These are phyloP conservation scores for Coniochaeta prunicola DNA, from an alignment of 2,329 filamentous ascomycete genomes.

Conservation along the genomic window DNA sequence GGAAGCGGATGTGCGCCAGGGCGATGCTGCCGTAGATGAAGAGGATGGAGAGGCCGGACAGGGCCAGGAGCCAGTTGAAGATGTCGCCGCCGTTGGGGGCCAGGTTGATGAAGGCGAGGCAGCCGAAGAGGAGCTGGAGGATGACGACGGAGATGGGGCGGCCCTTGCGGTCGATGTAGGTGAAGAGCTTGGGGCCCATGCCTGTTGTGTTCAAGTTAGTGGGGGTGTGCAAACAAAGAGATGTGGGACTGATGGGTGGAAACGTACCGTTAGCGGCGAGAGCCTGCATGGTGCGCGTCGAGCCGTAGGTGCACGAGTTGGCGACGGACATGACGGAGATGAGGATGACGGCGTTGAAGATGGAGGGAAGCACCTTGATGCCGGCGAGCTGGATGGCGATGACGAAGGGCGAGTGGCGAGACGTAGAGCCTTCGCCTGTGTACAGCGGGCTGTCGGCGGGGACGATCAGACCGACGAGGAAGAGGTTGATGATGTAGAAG, in stretches of 20 bases:
- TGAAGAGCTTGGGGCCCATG: conserved; percentile 43
- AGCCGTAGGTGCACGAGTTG: conserved; percentile 36
- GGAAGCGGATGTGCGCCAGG: conserved; percentile 53
- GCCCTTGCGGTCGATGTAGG: conserved; percentile 50
- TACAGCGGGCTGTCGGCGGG: conserved; percentile 25
- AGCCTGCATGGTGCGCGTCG: conserved; percentile 34
- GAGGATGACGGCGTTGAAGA: conserved; percentile 39
- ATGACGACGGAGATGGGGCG: conserved; percentile 44
- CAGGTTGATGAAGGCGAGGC: conserved; percentile 45
- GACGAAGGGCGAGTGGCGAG: conserved; percentile 33
- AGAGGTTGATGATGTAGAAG: conserved; percentile 38
- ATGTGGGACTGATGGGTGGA: not conserved
- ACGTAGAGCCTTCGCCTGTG: conserved; percentile 22
- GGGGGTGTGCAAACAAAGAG: not conserved
- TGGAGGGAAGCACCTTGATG: conserved; percentile 34
- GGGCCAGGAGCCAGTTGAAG: conserved; percentile 56
- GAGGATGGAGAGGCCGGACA: conserved; percentile 62
- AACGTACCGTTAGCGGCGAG: conserved; percentile 25
- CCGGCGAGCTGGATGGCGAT: conserved; percentile 36
- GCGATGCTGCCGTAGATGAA: conserved; percentile 65
- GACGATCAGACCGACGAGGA: conserved; percentile 35
- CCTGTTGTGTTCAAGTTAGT: conserved; percentile 6
- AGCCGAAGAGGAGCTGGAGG: conserved; percentile 40
- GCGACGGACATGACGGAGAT: conserved; percentile 35
- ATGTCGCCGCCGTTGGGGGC: conserved; percentile 31